Evolutionary conservation across 2,329 filamentous ascomycete species (phyloP).

Genomic region (Trichoderma semiorbis): DNA sequence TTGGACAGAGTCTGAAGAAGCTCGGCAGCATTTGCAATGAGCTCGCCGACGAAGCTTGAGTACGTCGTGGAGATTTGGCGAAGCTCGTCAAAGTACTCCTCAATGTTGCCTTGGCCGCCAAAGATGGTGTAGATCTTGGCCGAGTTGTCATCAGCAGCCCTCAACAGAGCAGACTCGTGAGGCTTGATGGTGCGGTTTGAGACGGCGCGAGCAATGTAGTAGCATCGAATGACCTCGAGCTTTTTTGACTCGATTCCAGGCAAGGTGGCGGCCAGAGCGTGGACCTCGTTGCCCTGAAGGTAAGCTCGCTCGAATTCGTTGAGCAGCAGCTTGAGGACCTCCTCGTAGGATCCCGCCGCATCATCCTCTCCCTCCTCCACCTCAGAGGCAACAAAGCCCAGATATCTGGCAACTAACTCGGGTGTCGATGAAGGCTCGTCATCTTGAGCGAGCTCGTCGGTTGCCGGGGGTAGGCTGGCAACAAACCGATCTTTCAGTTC

Average conservation of each 20-base stretch:
- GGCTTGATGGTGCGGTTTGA: constrained; percentile 82
- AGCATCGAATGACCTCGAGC: constrained; percentile 80
- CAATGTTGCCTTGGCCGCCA: constrained; percentile 96
- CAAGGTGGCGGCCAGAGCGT: constrained; percentile 78
- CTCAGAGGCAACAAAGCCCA: constrained; percentile 84
- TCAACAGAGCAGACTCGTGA: constrained; percentile 88
- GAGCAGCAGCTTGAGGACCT: constrained; percentile 86
- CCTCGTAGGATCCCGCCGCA: constrained; percentile 80
- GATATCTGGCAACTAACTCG: constrained; percentile 89
- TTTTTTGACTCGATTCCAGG: constrained; percentile 94
- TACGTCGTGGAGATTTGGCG: constrained; percentile 90
- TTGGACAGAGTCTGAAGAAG: constrained; percentile 81
- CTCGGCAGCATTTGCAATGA: constrained; percentile 77
- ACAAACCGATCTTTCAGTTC: constrained; percentile 91
- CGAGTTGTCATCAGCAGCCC: constrained; percentile 78
- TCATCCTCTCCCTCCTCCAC: constrained; percentile 92
- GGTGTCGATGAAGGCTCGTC: constrained; percentile 96
- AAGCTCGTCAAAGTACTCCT: constrained; percentile 98
- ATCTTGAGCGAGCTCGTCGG: constrained; percentile 95
- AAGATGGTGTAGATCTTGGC: constrained; percentile 92
- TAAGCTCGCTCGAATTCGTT: constrained; percentile 97
- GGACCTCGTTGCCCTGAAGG: constrained; percentile 92
- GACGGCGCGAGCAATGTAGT: constrained; percentile 84
- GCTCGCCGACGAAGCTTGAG: constrained; percentile 81
- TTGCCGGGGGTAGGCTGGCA: constrained; percentile 79